Base-by-base conservation (phyloP, 345 rosid genomes). In the Camelina laxa region DNA sequence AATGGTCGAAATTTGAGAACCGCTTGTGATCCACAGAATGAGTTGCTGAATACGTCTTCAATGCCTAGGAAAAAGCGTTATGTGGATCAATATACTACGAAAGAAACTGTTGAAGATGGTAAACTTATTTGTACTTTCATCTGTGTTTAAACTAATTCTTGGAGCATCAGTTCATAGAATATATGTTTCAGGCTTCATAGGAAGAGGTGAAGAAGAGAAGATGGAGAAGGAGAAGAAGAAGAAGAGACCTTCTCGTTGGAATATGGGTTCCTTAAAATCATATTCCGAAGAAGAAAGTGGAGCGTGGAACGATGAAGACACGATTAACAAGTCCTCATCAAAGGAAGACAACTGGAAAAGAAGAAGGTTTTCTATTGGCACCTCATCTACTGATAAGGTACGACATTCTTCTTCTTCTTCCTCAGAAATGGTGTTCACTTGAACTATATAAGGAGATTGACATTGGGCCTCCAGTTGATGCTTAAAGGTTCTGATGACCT, bases 331-430 rank as follows among this genome's bases (percentile, higher is more conserved):
- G 69, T 72, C 80, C 69, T 50, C 68, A 11, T 76, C 72, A 65
- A 85, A 75, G 74, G 87, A 76, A 38, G 80, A 77, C 57, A 92
- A 79, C 72, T 80, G 66, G 62, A 91, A 77, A 80, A 85, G 80
- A 82, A 84, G 85, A 60, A 87, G 77, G 77, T 31, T 60, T 60
- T 82, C 87, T 61, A 47, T 69, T 35, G 48, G 87, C 75, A 70
- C 55, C 67, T 65, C 83, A 35, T 50, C 80, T 16, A 74, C 70
- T 6, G 87, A 90, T 72, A 87, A 89, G 97, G 97, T 84, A 41
- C 22, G 1, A 17, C 57, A 42, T 33, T 47, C 58, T 66, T 60
- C 47, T 41, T 17, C 53, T 54, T 11, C 20, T 10, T 49, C 30
- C 30, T 27, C 54, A 44, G 9, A 39, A 30, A 1, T 19, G 15